Evolutionary conservation across 768 basidiomycete genomes (phyloP).

Genomic region (Antrodiella citrinella): DNA sequence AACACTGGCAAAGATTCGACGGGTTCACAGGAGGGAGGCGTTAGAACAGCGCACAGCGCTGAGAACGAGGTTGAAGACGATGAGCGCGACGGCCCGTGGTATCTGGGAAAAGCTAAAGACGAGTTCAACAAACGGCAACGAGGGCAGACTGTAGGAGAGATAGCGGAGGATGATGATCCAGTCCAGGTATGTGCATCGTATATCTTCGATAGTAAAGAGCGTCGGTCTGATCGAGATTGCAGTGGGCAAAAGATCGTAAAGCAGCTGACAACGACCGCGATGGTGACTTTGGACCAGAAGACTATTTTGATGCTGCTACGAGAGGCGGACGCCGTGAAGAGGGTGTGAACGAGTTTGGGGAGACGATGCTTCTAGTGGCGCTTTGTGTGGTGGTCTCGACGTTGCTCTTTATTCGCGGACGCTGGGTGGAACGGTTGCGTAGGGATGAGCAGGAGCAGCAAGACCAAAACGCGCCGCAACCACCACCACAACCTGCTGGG

Average conservation of each 20-base stretch:
- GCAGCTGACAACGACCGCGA: conserved; percentile 68
- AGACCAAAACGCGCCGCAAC: conserved; percentile 28
- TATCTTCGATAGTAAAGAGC: conserved; percentile 2
- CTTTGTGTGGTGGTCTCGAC: conserved; percentile 68
- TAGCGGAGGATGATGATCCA: conserved; percentile 57
- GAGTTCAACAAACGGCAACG: conserved; percentile 57
- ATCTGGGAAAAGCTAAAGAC: conserved; percentile 74
- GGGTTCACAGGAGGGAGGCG: conserved; percentile 8
- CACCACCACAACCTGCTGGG: conserved; percentile 1
- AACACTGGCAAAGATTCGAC: background rate
- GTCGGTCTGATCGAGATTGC: too few relatives aligned
- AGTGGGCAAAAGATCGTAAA: conserved; percentile 76
- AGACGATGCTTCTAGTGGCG: conserved; percentile 71
- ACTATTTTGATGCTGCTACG: conserved; percentile 67
- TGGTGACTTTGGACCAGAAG: conserved; percentile 71
- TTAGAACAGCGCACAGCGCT: conserved; percentile 4
- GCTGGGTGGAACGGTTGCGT: conserved; percentile 66
- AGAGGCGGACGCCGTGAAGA: conserved; percentile 55
- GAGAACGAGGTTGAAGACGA: conserved; percentile 25
- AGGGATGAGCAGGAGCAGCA: conserved; percentile 45
- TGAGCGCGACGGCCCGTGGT: conserved; percentile 72
- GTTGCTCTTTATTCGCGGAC: conserved; percentile 71
- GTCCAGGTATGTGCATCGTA: conserved; percentile 63
- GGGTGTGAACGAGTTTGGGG: conserved; percentile 63
- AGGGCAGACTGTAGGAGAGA: conserved; percentile 25